phyloP scores from a whole-genome alignment of 225 moss, liverwort and hornwort genomes.

The Pseudoscleropodium purum region DNA sequence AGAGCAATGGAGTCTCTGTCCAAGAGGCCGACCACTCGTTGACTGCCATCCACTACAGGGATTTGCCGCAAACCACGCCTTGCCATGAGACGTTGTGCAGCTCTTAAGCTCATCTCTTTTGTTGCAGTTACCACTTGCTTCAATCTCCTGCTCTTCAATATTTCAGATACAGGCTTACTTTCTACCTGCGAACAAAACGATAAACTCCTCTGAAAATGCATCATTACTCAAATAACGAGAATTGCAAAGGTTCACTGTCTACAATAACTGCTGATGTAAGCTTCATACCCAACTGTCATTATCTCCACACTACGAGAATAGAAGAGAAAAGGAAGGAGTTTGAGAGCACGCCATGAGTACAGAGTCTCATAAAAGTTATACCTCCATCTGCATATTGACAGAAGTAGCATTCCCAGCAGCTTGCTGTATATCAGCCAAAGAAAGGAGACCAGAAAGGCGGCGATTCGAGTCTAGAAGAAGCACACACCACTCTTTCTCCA shows the following conservation, averaged over 20 bases:
- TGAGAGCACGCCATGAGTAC: not conserved
- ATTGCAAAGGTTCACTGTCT: not conserved
- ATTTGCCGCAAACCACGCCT: constrained; percentile 86
- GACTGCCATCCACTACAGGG: constrained; percentile 59
- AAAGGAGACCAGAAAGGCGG: constrained; percentile 66
- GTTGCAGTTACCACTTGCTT: constrained; percentile 58
- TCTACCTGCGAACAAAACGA: constrained; percentile 37
- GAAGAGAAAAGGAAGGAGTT: not conserved
- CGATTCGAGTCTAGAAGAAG: constrained; percentile 56
- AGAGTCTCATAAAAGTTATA: constrained; percentile 1
- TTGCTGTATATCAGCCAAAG: constrained; percentile 81
- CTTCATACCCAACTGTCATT: not conserved
- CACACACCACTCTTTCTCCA: constrained; percentile 95
- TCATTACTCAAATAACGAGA: not conserved
- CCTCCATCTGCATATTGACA: constrained; percentile 43
- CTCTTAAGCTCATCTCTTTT: constrained; percentile 70
- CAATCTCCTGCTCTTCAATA: constrained; percentile 45
- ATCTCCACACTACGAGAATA: not conserved
- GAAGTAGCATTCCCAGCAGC: constrained; percentile 62
- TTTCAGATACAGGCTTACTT: constrained; percentile 37
- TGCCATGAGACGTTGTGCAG: constrained; percentile 81
- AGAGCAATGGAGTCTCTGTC: constrained; percentile 92
- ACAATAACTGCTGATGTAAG: not conserved
- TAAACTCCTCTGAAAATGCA: not conserved
- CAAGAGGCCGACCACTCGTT: constrained; percentile 71